Percentiles rank a stretch among this genome's conserved stretches.
Conservation (phyloP, 768 basidiomycete species). For the Exsudoporus frostii region DNA sequence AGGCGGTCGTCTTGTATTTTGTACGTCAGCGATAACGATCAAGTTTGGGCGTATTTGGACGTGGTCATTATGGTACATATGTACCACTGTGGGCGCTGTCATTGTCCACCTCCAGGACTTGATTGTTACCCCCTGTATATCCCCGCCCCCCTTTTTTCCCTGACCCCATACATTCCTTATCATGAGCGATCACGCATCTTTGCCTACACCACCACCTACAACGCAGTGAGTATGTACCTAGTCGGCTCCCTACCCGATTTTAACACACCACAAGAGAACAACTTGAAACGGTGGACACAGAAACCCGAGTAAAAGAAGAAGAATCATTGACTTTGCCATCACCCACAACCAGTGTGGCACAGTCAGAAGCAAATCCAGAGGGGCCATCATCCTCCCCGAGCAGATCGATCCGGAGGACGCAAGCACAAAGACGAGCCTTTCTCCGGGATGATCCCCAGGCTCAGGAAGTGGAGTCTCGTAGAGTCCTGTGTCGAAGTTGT, state of each 20-base stretch:
- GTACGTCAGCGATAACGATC: slow-evolving; percentile 3
- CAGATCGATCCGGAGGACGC: slow-evolving; percentile 23
- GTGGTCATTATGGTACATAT: neutral
- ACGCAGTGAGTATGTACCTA: slow-evolving; percentile 15
- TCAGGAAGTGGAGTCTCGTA: slow-evolving; percentile 47
- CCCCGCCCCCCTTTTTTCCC: neutral
- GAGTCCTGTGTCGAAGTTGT: slow-evolving; percentile 59
- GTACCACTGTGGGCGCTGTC: neutral
- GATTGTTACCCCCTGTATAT: slow-evolving; percentile 13
- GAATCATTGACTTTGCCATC: slow-evolving; percentile 4
- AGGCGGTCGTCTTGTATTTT: slow-evolving; percentile 3
- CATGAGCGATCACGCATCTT: slow-evolving; percentile 25
- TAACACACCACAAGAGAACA: slow-evolving; percentile 17
- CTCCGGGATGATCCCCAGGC: slow-evolving; percentile 54
- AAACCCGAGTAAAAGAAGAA: slow-evolving; percentile 15
- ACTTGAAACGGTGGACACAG: neutral
- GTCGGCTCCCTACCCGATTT: neutral
- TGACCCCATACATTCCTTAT: slow-evolving; percentile 30
- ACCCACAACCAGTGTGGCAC: slow-evolving; percentile 1
- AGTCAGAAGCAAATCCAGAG: neutral
- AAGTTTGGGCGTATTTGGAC: slow-evolving; percentile 28
- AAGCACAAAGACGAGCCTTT: slow-evolving; percentile 46
- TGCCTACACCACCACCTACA: neutral
- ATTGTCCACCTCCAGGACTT: slow-evolving; percentile 10
- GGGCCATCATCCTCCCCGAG: slow-evolving; percentile 3